A percentile compares a stretch with the other conserved stretches of the same genome.
Conservation (phyloP, 2,329 filamentous ascomycete species). For the Ceratocystis huliohia region DNA sequence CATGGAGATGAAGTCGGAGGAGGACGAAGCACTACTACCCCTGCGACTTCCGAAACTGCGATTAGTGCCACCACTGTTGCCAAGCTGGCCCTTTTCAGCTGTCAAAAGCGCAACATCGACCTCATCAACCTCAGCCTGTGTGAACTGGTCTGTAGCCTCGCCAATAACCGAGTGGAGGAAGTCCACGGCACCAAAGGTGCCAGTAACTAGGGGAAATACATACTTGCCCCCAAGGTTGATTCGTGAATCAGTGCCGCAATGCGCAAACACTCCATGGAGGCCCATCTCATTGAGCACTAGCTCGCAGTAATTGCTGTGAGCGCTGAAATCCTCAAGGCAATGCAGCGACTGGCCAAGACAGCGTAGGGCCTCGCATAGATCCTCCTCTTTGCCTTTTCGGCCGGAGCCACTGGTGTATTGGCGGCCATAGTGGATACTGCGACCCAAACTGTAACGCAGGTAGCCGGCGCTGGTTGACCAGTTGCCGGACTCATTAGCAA, state of each 20-base stretch:
- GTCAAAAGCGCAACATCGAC: slow-evolving; percentile 62
- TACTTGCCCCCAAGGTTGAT: slow-evolving; percentile 50
- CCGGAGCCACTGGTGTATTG: slow-evolving; percentile 52
- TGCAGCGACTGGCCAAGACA: slow-evolving; percentile 66
- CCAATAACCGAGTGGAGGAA: slow-evolving; percentile 65
- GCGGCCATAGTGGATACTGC: slow-evolving; percentile 65
- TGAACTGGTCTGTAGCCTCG: slow-evolving; percentile 72
- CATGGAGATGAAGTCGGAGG: slow-evolving; percentile 56
- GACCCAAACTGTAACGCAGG: slow-evolving; percentile 59
- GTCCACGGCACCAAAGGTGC: slow-evolving; percentile 67
- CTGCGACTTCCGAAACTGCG: slow-evolving; percentile 28
- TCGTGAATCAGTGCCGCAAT: slow-evolving; percentile 54
- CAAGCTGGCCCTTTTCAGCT: slow-evolving; percentile 41
- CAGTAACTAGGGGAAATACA: slow-evolving; percentile 60
- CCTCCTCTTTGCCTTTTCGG: slow-evolving; percentile 54
- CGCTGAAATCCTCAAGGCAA: slow-evolving; percentile 66
- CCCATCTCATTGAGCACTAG: slow-evolving; percentile 62
- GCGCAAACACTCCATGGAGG: slow-evolving; percentile 55
- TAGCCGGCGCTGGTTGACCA: slow-evolving; percentile 89
- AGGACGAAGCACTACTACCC: slow-evolving; percentile 28
- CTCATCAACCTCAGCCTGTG: slow-evolving; percentile 72
- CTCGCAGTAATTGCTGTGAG: slow-evolving; percentile 76
- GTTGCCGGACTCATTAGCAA: slow-evolving; percentile 72
- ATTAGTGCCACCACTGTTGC: slow-evolving; percentile 23
- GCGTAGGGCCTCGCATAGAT: slow-evolving; percentile 67